Base-by-base conservation (phyloP, 768 basidiomycete genomes). In the Omphalotus guepiniiformis region DNA sequence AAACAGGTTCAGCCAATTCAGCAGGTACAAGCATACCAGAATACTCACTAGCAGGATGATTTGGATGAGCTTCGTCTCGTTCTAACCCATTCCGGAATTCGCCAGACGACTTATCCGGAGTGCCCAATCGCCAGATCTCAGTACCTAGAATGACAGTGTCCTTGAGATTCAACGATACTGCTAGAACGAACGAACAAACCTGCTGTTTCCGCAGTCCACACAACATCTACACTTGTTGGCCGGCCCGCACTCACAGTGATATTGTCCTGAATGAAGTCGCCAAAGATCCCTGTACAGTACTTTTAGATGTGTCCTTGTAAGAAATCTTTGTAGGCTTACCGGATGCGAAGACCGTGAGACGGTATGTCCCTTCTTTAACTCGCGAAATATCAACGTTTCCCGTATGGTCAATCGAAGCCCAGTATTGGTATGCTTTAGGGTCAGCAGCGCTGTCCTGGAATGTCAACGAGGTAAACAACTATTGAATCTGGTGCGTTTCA, bases 101-200 rank as follows among this genome's bases (percentile, higher is more conserved):
- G 12, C 62, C 62, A 16, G 56, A n/a, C 12, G 47, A 42, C 26
- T 60, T 59, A 42, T 63, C 62, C 1, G 62, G 62, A 12, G 49
- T 40, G 11, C 62, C 55, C 16, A 61, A 52, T 0, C 62, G 56
- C 62, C 62, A 63, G 2, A 63, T 42, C 50, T 63, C 62, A 19
- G 26, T 45, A 18, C 48, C 48, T 48, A 25, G 15, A 23, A 4
- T 23, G 7, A 27, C 1, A 38, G 6, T 23, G 12, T 38, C 43
- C n/a, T n/a, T n/a, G n/a, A 36, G 9, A 23, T 13, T 23, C n/a
- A 35, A 25, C n/a, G 6, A 8, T 19, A 18, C 6, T 15, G 18
- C 5, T 23, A 25, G 18, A 13, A 13, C 12, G 19, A 35, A 21
- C 7, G 13, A 16, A 23, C 23, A 4, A 15, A 32, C 59, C 59